Evolutionary conservation across 495 filamentous ascomycete genomes (phyloP).

Genomic region (Penicillium chermesinum): DNA sequence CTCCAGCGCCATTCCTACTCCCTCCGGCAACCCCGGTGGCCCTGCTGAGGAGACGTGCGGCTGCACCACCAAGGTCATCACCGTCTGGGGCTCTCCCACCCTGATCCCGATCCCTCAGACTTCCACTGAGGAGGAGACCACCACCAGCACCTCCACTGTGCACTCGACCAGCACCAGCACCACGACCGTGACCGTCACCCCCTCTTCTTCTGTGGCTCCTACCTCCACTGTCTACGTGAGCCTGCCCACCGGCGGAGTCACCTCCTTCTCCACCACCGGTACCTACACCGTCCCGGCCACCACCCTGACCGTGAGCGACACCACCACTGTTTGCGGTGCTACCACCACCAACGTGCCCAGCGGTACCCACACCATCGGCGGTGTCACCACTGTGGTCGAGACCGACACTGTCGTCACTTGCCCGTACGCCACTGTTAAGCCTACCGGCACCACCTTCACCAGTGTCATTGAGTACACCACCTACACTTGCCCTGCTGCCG

Average conservation of each 20-base stretch:
- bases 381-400: constrained; percentile 69
- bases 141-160: constrained; percentile 33
- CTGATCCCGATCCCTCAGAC: constrained; percentile 30
- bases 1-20: neutral
- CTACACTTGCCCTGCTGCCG: constrained; percentile 71
- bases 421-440: constrained; percentile 66
- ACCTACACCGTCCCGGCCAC: constrained; percentile 76
- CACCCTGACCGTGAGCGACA: constrained; percentile 65
- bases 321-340: constrained; percentile 63
- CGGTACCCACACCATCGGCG: constrained; percentile 68
- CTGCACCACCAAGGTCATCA: constrained; percentile 66
- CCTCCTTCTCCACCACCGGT: constrained; percentile 66
- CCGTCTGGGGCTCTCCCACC: constrained; percentile 54
- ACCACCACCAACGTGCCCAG: constrained; percentile 56
- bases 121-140: constrained; percentile 19
- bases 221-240: constrained; percentile 10
- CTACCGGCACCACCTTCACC: constrained; percentile 56
- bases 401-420: constrained; percentile 67
- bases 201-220: constrained; percentile 24
- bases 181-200: constrained; percentile 30
- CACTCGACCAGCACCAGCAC: constrained; percentile 19
- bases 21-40: neutral
- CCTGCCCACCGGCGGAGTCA: constrained; percentile 62
- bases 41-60: constrained; percentile 45
- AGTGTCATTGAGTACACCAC: constrained; percentile 68